These are phyloP conservation scores for Hordeum pubiflorum DNA, from an alignment of 202 grass and related monocot species.

Conservation along the genomic window DNA sequence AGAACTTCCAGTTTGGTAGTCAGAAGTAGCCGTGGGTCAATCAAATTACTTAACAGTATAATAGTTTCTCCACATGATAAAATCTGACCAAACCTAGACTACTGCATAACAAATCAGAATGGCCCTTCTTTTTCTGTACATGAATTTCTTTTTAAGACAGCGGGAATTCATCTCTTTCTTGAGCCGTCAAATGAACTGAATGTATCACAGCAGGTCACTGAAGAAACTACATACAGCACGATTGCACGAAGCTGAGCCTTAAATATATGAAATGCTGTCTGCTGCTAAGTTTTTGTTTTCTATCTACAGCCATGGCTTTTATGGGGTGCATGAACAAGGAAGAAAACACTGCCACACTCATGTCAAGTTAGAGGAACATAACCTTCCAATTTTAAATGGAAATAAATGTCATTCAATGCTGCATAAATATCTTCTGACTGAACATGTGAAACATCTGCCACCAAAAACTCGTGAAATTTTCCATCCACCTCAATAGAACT, in stretches of 20 bases:
- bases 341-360: slow-evolving; percentile 8
- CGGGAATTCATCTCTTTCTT: background rate
- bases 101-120: background rate
- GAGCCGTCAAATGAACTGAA: background rate
- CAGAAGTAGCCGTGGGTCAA: background rate
- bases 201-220: background rate
- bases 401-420: slow-evolving; percentile 50
- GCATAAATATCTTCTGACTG: slow-evolving; percentile 49
- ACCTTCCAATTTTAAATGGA: slow-evolving; percentile 47
- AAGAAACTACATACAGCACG: slow-evolving; percentile 14
- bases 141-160: background rate
- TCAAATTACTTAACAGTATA: slow-evolving; percentile 5
- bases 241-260: background rate
- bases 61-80: background rate
- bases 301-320: slow-evolving; percentile 3
- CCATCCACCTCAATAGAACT: slow-evolving; percentile 52
- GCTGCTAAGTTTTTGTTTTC: slow-evolving; percentile 11
- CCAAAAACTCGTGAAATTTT: slow-evolving; percentile 45
- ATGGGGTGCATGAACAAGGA: background rate
- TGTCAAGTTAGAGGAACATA: slow-evolving; percentile 40
- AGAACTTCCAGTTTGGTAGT: background rate
- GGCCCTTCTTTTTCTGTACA: background rate
- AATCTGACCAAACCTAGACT: background rate
- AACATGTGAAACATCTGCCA: slow-evolving; percentile 39
- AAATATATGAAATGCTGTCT: background rate